Evolutionary conservation across 1,284 basidiomycete genomes (phyloP).

Genomic region (Farysia itapuensis): DNA sequence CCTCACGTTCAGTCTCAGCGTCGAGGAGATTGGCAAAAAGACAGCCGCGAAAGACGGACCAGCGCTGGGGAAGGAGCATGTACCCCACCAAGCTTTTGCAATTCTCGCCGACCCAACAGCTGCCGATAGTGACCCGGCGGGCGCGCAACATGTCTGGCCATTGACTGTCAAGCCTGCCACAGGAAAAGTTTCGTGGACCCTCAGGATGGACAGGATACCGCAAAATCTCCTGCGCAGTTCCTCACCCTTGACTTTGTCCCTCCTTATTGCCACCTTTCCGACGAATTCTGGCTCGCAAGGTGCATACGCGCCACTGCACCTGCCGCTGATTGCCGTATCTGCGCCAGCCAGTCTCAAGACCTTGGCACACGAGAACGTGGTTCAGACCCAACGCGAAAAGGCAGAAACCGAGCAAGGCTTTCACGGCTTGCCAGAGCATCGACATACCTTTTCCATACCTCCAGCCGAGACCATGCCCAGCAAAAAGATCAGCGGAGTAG

Average conservation of each 20-base stretch:
- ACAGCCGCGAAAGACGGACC: conserved; percentile 10
- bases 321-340: conserved; percentile 18
- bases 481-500: conserved; percentile 29
- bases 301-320: conserved; percentile 15
- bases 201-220: conserved; percentile 36
- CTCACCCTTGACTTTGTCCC: conserved; percentile 20
- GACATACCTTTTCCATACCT: conserved; percentile 43
- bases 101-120: conserved; percentile 20
- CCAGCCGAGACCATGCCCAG: conserved; percentile 49
- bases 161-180: conserved; percentile 33
- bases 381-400: conserved; percentile 12
- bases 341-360: conserved; percentile 11
- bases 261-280: conserved; percentile 37
- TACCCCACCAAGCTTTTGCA: conserved; percentile 38
- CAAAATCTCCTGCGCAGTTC: conserved; percentile 8
- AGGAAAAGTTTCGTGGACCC: conserved; percentile 37
- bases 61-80: conserved; percentile 22
- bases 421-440: conserved; percentile 29
- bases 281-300: conserved; percentile 15
- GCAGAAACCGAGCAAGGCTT: conserved; percentile 33
- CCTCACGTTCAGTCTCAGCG: conserved; percentile 26
- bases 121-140: neutral
- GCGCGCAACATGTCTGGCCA: conserved; percentile 18
- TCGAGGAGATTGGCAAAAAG: conserved; percentile 12
- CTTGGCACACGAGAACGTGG: conserved; percentile 2